These are phyloP conservation scores for Fusarium sterilihyphosum DNA, from an alignment of 2,329 filamentous ascomycete genomes.

Conservation along the genomic window DNA sequence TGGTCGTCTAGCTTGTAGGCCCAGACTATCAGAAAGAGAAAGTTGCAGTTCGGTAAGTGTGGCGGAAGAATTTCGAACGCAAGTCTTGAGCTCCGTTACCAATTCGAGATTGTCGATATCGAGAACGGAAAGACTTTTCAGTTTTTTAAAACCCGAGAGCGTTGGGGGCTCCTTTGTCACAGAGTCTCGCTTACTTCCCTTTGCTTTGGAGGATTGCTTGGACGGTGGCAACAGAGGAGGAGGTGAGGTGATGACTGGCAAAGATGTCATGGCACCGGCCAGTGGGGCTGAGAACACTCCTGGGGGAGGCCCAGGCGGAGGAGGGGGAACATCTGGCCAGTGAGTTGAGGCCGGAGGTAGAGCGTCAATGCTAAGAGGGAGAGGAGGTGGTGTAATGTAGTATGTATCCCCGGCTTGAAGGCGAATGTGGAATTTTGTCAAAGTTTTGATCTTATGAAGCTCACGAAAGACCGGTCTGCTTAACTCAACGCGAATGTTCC, in stretches of 20 bases:
- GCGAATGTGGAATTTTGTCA: slow-evolving; percentile 66
- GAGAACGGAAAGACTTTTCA: slow-evolving; percentile 64
- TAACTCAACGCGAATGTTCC: slow-evolving; percentile 73
- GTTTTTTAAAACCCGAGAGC: slow-evolving; percentile 65
- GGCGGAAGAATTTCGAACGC: slow-evolving; percentile 63
- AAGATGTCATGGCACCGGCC: slow-evolving; percentile 13
- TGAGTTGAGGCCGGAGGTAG: slow-evolving; percentile 46
- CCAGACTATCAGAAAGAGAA: slow-evolving; percentile 66
- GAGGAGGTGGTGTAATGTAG: slow-evolving; percentile 60
- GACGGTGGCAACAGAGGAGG: slow-evolving; percentile 48
- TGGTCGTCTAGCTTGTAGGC: slow-evolving; percentile 52
- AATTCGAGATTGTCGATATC: slow-evolving; percentile 70
- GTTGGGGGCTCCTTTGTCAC: slow-evolving; percentile 58
- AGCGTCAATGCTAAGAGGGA: slow-evolving; percentile 49
- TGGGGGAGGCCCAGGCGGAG: slow-evolving; percentile 32
- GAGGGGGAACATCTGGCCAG: slow-evolving; percentile 43
- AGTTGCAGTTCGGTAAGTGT: slow-evolving; percentile 65
- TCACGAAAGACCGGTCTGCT: slow-evolving; percentile 66
- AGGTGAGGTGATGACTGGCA: slow-evolving; percentile 36
- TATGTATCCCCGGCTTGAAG: slow-evolving; percentile 67
- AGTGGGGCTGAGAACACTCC: slow-evolving; percentile 32
- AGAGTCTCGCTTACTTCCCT: slow-evolving; percentile 45
- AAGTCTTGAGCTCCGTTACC: slow-evolving; percentile 64
- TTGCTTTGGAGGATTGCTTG: slow-evolving; percentile 51
- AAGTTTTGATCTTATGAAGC: slow-evolving; percentile 62